Evolutionary conservation across 345 rosid species (phyloP), one percentile per base, ranked within the genome.

Genomic region (Turnera subulata): DNA sequence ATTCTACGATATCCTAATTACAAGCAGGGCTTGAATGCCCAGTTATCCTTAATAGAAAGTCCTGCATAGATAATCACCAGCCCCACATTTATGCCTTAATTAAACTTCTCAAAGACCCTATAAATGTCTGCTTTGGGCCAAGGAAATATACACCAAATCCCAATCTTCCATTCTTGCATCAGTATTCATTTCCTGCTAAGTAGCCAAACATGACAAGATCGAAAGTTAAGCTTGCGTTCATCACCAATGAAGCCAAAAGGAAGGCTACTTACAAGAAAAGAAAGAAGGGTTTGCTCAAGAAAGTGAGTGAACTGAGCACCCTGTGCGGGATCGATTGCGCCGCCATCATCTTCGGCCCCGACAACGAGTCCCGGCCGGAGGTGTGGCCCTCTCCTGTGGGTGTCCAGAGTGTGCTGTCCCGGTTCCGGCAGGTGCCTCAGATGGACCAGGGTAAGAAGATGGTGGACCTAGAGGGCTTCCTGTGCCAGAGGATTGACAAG

Each of bases 221-320:
- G 60, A 63, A 55, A 35, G 55, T 63, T 46, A 55, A 55, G 23
- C 61, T 54, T 20, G 60, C 53, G 6, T 63, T 45, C 68, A 63
- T 63, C 11, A 26, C 61, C 1, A 63, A 63, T 14, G 68, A 63
- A 9, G 46, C 68, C 1, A 61, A 60, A n/a, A 54, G 68, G 17
- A 63, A 63, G 23, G 54, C 68, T 33, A 63, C 68, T 5, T 63
- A 45, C 55, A 63, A 63, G 55, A 63, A 63, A 40, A 46, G 68
- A 48, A 63, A 55, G 60, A 55, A 55, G 48, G 68, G 68, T 6
- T 46, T 63, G 6, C 45, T 63, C 54, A 63, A 63, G 55, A 63
- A 63, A 44, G 68, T 63, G 13, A 55, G 39, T 13, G 68, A 63
- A 46, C 46, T 63, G 16, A 63, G 68, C 26, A 55, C 61, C 37